A percentile compares a stretch with the other conserved stretches of the same genome.
These are phyloP conservation scores for Zhuliangozyma blackwelliae DNA, from an alignment of 1,139 yeast species.

Conservation along the genomic window DNA sequence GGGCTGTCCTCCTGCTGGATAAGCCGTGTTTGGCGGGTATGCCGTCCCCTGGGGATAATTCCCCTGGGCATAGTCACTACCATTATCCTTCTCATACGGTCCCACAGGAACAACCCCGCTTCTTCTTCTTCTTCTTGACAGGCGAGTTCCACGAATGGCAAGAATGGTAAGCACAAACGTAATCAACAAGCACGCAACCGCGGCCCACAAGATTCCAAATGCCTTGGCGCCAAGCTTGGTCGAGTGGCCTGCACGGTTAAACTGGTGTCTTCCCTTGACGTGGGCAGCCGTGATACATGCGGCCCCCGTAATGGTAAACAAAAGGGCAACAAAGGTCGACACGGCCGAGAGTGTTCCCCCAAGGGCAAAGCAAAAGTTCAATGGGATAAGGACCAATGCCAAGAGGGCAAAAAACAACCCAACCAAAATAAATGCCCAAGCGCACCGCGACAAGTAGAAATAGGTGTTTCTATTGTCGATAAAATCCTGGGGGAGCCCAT, in stretches of 20 bases:
- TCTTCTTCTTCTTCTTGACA: slow-evolving; percentile 1
- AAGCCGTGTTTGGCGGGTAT: neutral
- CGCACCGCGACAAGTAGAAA: slow-evolving; percentile 62
- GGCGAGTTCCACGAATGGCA: slow-evolving; percentile 4
- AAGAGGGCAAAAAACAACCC: slow-evolving; percentile 54
- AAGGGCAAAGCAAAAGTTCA: slow-evolving; percentile 12
- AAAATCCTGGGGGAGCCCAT: slow-evolving; percentile 48
- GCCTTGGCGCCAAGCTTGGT: slow-evolving; percentile 56
- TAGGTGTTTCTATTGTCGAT: slow-evolving; percentile 41
- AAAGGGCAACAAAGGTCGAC: slow-evolving; percentile 35
- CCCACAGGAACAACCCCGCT: slow-evolving; percentile 1
- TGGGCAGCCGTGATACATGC: slow-evolving; percentile 60
- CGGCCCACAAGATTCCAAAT: slow-evolving; percentile 59
- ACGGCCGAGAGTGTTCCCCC: slow-evolving; percentile 24
- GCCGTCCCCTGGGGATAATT: neutral
- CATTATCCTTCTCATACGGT: slow-evolving; percentile 1
- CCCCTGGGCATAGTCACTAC: slow-evolving; percentile 1
- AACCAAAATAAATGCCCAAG: slow-evolving; percentile 63
- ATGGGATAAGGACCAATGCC: slow-evolving; percentile 29
- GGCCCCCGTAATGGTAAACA: slow-evolving; percentile 58
- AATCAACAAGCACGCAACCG: slow-evolving; percentile 10
- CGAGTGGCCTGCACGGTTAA: slow-evolving; percentile 40
- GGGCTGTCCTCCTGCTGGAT: too few species aligned
- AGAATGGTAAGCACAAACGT: slow-evolving; percentile 8
- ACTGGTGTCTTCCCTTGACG: slow-evolving; percentile 57